Evolutionary conservation across 331 rosid genomes (phyloP).

Genomic region (Cydonia oblonga): DNA sequence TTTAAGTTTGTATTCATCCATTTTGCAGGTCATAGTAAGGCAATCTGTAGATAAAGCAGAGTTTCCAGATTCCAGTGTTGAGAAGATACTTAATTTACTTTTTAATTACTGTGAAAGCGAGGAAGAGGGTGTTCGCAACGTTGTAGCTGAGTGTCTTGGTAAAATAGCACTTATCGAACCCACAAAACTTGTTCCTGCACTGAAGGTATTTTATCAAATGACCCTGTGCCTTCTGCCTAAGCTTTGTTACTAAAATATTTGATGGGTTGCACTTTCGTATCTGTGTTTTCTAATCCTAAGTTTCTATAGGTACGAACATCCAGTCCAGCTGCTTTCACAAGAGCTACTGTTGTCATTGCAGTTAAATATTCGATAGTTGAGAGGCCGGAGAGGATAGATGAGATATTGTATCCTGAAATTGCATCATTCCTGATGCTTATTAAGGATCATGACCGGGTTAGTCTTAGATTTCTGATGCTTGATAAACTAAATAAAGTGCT

Average conservation of each 20-base stretch:
- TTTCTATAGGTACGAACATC: conserved; percentile 60
- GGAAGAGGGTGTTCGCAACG: conserved; percentile 98
- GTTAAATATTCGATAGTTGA: conserved; percentile 95
- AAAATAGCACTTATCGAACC: conserved; percentile 96
- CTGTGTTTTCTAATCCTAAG: conserved; percentile 6
- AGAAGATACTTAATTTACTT: conserved; percentile 86
- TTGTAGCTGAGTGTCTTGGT: conserved; percentile 93
- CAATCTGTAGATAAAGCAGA: conserved; percentile 96
- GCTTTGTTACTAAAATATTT: conserved; percentile 5
- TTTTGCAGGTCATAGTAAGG: conserved; percentile 80
- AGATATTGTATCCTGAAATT: conserved; percentile 83
- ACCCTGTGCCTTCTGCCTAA: conserved; percentile 5
- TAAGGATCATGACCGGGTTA: conserved; percentile 84
- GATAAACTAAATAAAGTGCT: neutral
- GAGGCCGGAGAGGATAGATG: conserved; percentile 96
- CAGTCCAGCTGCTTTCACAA: conserved; percentile 89
- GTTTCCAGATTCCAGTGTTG: conserved; percentile 93
- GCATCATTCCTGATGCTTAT: conserved; percentile 95
- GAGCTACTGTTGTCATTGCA: conserved; percentile 98
- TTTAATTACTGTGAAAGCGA: conserved; percentile 97
- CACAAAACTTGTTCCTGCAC: conserved; percentile 92
- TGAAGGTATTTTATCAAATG: conserved; percentile 49
- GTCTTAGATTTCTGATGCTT: conserved; percentile 14
- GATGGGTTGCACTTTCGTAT: conserved; percentile 14
- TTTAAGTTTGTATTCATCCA: conserved; percentile 8